Base-by-base conservation (phyloP, 2,329 filamentous ascomycete species). In the Fusarium euwallaceae region DNA sequence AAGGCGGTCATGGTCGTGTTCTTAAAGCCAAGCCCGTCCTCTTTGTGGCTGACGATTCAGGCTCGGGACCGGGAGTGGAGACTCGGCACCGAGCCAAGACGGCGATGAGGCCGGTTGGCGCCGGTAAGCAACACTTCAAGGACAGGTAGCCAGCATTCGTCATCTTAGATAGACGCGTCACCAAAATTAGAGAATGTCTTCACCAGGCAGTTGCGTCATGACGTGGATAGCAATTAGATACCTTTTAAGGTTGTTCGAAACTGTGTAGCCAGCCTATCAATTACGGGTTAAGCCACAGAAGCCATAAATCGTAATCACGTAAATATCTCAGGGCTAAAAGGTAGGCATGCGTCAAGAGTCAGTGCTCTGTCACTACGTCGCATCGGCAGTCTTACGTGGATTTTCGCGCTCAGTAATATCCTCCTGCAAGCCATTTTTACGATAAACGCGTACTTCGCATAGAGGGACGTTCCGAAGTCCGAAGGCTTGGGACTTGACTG, bases 1-100 rank as follows among this genome's bases (percentile, higher is more conserved):
- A 32, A 55, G 17, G 27, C 29, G 12, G 29, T 14, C 51, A 22
- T 22, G 11, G 27, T 34, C 6, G 7, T 34, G 11, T 34, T 55
- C 51, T 55, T 55, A 55, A 55, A 55, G 51, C 16, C 51, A 12
- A 34, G 27, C 2, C 2, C 10, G 4, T 55, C 17, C 17, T 29
- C n/a, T 27, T 6, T 27, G 10, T 32, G 48, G 29, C n/a, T 55
- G 27, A 55, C 27, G 27, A 32, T 20, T 29, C 11, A 1, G 22
- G 17, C 51, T 55, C 51, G 51, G 51, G 29, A 55, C 51, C 51
- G 51, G 7, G 1, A 55, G 51, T 55, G 51, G 51, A 34, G 51
- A 55, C 51, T 55, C 51, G 51, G 51, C 51, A 55, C 51, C 51
- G 51, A 34, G 51, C 51, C 51, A 55, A 55, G 51, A 34, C 27